These are phyloP conservation scores for Scedosporium dehoogii DNA, from an alignment of 2,329 filamentous ascomycete genomes.

Conservation along the genomic window DNA sequence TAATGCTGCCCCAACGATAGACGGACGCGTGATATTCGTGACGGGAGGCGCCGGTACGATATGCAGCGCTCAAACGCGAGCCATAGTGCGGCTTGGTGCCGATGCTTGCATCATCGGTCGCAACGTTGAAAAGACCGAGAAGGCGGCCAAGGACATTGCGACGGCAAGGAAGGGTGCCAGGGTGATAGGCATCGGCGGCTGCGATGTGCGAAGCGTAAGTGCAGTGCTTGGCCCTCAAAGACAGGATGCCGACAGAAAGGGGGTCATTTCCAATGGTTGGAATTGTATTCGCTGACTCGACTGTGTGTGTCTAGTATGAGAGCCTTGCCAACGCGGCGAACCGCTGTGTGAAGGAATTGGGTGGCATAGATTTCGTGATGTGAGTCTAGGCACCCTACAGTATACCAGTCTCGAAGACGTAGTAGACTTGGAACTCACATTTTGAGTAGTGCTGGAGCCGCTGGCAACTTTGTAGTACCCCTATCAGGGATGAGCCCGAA, in stretches of 20 bases:
- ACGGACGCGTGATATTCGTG: constrained; percentile 83
- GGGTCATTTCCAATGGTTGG: too few relatives aligned
- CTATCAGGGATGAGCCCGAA: constrained; percentile 75
- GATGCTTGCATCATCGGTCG: constrained; percentile 92
- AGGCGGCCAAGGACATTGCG: constrained; percentile 70
- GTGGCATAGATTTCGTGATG: constrained; percentile 88
- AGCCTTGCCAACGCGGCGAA: constrained; percentile 65
- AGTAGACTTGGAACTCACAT: background rate
- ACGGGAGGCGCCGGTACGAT: constrained; percentile 92
- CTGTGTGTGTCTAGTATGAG: constrained; percentile 34
- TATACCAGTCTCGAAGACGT: background rate
- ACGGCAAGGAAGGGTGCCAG: constrained; percentile 67
- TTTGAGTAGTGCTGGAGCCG: constrained; percentile 68
- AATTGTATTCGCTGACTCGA: too few relatives aligned
- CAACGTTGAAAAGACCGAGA: constrained; percentile 78
- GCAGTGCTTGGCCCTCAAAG: constrained; percentile 1
- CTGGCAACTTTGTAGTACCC: constrained; percentile 88
- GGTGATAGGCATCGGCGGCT: constrained; percentile 75
- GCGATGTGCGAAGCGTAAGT: constrained; percentile 63
- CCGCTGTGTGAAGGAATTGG: constrained; percentile 70
- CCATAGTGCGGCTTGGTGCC: constrained; percentile 81
- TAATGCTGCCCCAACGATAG: constrained; percentile 29
- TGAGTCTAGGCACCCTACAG: constrained; percentile 28
- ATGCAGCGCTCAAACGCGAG: constrained; percentile 87
- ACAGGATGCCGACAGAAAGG: too few relatives aligned